These are phyloP conservation scores for Debaryomyces subglobosus DNA, from an alignment of 1,139 yeast genomes.

Conservation along the genomic window DNA sequence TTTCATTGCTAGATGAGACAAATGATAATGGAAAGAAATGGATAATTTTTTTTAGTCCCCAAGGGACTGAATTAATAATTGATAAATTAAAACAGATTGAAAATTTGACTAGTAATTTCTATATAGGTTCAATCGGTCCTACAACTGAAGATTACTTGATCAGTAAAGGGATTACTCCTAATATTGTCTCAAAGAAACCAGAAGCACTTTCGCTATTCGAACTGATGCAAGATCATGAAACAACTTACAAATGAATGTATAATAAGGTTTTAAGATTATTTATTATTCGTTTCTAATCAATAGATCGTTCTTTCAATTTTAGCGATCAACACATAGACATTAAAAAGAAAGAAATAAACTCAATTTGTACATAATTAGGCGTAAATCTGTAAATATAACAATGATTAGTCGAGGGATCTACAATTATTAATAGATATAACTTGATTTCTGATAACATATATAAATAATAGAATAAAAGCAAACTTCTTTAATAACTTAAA, in stretches of 20 bases:
- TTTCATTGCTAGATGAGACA: conserved; percentile 12
- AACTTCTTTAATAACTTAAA: conserved; percentile 4
- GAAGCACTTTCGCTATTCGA: conserved; percentile 61
- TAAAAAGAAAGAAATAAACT: neutral
- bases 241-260: neutral
- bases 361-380: neutral
- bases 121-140: conserved; percentile 89
- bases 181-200: conserved; percentile 72
- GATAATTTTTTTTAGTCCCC: conserved; percentile 91
- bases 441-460: conserved; percentile 5
- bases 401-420: neutral
- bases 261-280: too few relatives aligned
- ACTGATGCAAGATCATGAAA: conserved; percentile 24
- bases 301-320: neutral
- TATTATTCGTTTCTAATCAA: too few relatives aligned
- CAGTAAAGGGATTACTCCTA: conserved; percentile 55
- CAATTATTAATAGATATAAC: neutral
- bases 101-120: conserved; percentile 23
- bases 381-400: neutral
- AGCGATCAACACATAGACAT: neutral
- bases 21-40: conserved; percentile 37
- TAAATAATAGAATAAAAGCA: conserved; percentile 5
- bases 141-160: conserved; percentile 74
- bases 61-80: conserved; percentile 72
- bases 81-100: conserved; percentile 36